phyloP scores from a whole-genome alignment of 176 grass and related monocot species.

The Puya raimondii region DNA sequence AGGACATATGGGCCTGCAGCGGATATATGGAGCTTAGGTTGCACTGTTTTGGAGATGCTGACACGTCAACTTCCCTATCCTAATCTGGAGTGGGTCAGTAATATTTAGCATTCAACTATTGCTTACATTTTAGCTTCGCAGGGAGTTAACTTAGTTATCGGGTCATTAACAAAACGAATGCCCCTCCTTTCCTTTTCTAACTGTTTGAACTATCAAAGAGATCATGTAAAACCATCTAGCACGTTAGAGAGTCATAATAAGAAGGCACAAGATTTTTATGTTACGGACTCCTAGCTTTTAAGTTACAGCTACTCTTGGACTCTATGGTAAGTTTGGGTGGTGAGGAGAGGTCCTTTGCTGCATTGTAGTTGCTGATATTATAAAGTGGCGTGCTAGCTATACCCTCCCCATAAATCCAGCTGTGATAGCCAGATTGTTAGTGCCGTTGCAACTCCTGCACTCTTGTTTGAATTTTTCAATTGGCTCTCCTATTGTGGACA shows the following conservation, averaged over 20 bases:
- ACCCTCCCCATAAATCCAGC: no score
- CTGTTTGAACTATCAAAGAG: neutral
- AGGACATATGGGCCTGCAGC: constrained; percentile 60
- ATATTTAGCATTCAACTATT: constrained; percentile 7
- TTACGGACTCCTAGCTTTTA: no score
- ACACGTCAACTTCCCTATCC: constrained; percentile 50
- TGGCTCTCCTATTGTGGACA: no score
- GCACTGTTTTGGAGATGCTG: constrained; percentile 69
- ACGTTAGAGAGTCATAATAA: neutral
- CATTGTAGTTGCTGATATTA: no score
- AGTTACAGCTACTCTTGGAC: no score
- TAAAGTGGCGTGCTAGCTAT: no score
- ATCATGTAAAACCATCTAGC: neutral
- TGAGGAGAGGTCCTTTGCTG: no score
- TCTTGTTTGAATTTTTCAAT: no score
- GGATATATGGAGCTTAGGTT: constrained; percentile 77
- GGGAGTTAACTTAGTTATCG: neutral
- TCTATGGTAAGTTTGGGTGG: no score
- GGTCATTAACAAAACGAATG: neutral
- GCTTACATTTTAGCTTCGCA: neutral
- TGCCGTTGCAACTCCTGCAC: no score
- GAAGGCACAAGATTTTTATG: no score
- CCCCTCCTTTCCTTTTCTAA: neutral
- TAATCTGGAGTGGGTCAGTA: constrained; percentile 61
- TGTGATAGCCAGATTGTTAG: no score